Conservation (phyloP, 805 yeast genomes). For the Myxozyma sirexii region DNA sequence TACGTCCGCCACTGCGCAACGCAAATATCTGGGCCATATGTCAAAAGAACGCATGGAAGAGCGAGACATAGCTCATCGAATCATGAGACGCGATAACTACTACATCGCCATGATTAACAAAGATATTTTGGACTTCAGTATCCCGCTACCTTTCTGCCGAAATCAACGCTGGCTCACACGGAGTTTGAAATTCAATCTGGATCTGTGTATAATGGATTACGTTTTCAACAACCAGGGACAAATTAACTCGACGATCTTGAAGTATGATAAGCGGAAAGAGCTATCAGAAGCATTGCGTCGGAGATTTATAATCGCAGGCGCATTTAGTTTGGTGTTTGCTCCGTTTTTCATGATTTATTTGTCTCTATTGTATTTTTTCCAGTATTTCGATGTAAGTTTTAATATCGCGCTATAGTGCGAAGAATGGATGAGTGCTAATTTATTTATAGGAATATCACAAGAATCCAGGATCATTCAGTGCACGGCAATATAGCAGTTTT, state of each 20-base stretch:
- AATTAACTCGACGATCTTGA: constrained; percentile 67
- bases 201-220: constrained; percentile 82
- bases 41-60: constrained; percentile 81
- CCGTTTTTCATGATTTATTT: constrained; percentile 87
- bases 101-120: constrained; percentile 86
- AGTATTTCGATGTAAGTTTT: constrained; percentile 67
- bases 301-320: constrained; percentile 84
- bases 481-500: constrained; percentile 87
- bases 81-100: constrained; percentile 94
- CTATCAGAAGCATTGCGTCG: constrained; percentile 66
- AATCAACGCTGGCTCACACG: constrained; percentile 61
- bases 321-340: constrained; percentile 76
- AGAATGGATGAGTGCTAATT: neutral
- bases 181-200: constrained; percentile 92
- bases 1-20: constrained; percentile 46
- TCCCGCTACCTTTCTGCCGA: constrained; percentile 55
- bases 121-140: constrained; percentile 66
- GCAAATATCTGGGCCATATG: constrained; percentile 40
- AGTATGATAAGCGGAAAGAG: constrained; percentile 66
- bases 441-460: constrained; percentile 65
- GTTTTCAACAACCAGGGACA: constrained; percentile 85
- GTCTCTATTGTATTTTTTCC: constrained; percentile 78
- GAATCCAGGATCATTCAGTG: constrained; percentile 79
- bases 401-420: neutral
- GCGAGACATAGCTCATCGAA: constrained; percentile 90